These are phyloP conservation scores for Suillus subaureus DNA, from an alignment of 768 basidiomycete genomes.

Conservation along the genomic window DNA sequence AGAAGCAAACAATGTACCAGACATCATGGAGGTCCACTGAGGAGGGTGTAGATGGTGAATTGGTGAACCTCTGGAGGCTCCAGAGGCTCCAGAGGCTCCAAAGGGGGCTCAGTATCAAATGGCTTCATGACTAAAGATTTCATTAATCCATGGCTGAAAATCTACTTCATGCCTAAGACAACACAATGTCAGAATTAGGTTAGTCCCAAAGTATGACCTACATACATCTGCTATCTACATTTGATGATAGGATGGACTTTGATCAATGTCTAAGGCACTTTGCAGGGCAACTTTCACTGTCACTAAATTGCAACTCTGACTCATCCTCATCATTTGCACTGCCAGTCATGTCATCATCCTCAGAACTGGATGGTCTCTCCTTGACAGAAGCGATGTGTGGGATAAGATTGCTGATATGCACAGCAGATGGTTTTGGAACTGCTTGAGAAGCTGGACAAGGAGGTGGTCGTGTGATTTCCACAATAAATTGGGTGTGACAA, in stretches of 20 bases:
- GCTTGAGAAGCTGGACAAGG: not conserved
- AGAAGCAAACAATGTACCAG: too few relatives aligned
- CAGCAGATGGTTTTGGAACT: not conserved
- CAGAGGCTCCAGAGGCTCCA: not conserved
- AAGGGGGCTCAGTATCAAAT: not conserved
- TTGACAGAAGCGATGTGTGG: not conserved
- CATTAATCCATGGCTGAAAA: not conserved
- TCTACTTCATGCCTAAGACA: not conserved
- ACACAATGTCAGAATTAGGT: not conserved
- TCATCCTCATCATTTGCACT: not conserved
- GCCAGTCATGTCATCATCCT: not conserved
- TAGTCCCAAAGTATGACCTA: not conserved
- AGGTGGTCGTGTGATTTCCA: not conserved
- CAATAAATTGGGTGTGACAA: not conserved
- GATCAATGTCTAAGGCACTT: not conserved
- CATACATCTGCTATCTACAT: not conserved
- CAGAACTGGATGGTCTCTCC: not conserved
- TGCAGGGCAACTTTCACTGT: not conserved
- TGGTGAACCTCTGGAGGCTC: not conserved
- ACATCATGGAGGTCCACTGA: not conserved
- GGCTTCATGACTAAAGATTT: too few relatives aligned
- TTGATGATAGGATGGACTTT: not conserved
- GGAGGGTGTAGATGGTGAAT: not conserved
- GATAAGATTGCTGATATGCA: not conserved
- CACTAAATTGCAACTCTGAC: not conserved